Percentiles rank a stretch among this genome's conserved stretches.
Conservation (phyloP, 225 moss, liverwort and hornwort genomes). For the Pseudoscleropodium purum region DNA sequence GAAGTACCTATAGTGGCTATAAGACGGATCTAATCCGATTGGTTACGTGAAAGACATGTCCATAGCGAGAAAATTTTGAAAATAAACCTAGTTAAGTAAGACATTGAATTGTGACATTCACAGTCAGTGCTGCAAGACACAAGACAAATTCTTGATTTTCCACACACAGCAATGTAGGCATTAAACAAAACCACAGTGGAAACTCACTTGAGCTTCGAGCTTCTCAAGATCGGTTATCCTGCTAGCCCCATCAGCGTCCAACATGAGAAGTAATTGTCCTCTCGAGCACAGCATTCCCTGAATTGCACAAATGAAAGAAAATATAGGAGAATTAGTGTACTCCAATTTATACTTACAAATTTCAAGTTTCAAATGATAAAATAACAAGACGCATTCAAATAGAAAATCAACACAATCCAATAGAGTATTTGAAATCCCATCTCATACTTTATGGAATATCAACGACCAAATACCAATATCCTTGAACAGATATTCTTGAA, state of each 20-base stretch:
- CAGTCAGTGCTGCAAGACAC: background rate
- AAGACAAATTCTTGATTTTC: background rate
- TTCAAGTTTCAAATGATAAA: background rate
- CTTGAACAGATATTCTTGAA: background rate
- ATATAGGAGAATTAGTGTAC: background rate
- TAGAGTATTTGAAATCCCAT: background rate
- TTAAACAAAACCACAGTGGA: background rate
- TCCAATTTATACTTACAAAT: background rate
- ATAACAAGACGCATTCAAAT: background rate
- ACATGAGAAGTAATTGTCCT: constrained; percentile 81
- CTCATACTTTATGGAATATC: background rate
- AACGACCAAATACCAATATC: background rate
- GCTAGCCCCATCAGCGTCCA: constrained; percentile 96
- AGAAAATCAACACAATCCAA: background rate
- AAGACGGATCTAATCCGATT: background rate
- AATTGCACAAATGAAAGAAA: background rate
- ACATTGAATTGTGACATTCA: background rate
- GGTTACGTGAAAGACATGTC: background rate
- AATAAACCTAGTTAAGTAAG: background rate
- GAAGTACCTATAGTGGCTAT: background rate
- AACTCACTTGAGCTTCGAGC: constrained; percentile 65
- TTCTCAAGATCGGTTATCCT: constrained; percentile 77
- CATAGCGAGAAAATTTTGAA: background rate
- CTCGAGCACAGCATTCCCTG: constrained; percentile 88
- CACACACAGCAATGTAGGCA: background rate